Base-by-base conservation (phyloP, 2,329 filamentous ascomycete species). In the Simplicillium sp. region DNA sequence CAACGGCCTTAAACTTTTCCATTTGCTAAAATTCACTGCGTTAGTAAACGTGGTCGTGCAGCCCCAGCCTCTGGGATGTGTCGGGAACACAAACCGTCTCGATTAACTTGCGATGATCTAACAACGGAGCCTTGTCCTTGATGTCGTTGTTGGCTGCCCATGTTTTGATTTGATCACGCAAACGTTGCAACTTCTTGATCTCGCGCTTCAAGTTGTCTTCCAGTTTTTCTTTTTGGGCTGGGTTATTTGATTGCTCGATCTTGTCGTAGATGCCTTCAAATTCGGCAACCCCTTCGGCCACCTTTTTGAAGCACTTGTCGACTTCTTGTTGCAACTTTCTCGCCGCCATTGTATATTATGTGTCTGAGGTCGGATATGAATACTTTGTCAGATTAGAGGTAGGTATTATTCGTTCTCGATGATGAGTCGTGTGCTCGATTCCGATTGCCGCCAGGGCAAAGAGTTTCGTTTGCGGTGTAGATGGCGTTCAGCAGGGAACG, bases 1-100 rank as follows among this genome's bases (percentile, higher is more conserved):
- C 92, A 40, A 98, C 92, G n/a, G 89, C 90, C 70, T 98, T 98
- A 77, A 98, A 98, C 56, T 87, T 88, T 68, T 98, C 92, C 92
- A 98, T 98, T 85, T 90, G 83, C 87, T 92, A 67, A 46, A 14
- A 16, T 34, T 32, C 29, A 29, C 11, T 15, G 14, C 12, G 51
- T 52, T 40, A 47, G 44, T 44, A 40, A 33, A 13, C 13, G 6
- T 5, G 31, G 13, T 33, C 31, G 31, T 13, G 31, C 31, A 15
- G 31, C 12, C 31, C 31, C 6, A 36, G 40, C 18, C 14, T 37
- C 6, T 29, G 44, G 40, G 51, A 44, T 25, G 5, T 25, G 20
- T 25, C 9, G 20, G 20, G 20, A 25, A 25, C 48, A 70, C 79
- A 54, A 70, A 97, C 90, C 70, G 89, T 95, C 75, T 98, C 92